A percentile compares a stretch with the other conserved stretches of the same genome.
Conservation (phyloP, 148 eudicot genomes). For the Heliosperma pusillum region DNA sequence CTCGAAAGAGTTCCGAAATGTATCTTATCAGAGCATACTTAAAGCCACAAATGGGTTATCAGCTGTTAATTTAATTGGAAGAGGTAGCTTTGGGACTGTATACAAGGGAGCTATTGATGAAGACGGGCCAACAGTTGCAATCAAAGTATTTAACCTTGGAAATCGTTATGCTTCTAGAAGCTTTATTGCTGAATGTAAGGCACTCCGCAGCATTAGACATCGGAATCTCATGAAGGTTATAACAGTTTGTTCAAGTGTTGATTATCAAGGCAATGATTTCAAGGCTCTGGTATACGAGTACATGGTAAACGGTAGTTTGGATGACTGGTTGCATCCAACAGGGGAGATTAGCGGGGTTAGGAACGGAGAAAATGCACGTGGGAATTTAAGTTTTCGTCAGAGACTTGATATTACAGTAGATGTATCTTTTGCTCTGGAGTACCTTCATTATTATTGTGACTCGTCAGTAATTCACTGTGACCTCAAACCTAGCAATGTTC, state of each 20-base stretch:
- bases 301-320: constrained; percentile 17
- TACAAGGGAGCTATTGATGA: constrained; percentile 20
- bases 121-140: neutral
- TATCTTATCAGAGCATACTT: constrained; percentile 20
- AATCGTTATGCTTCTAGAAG: neutral
- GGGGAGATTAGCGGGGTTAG: neutral
- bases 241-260: constrained; percentile 18
- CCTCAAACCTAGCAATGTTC: constrained; percentile 31
- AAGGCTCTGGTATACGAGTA: constrained; percentile 19
- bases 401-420: constrained; percentile 21
- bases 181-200: constrained; percentile 18
- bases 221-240: constrained; percentile 15
- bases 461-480: constrained; percentile 33
- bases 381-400: constrained; percentile 3
- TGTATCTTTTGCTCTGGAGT: constrained; percentile 33
- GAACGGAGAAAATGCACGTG: neutral
- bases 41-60: constrained; percentile 29
- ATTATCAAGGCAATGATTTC: constrained; percentile 14
- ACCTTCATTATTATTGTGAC: constrained; percentile 26
- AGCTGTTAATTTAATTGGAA: constrained; percentile 13
- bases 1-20: neutral
- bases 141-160: constrained; percentile 7
- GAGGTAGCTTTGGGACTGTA: constrained; percentile 23
- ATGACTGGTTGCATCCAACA: constrained; percentile 15
- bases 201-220: constrained; percentile 8